phyloP scores from a whole-genome alignment of 495 filamentous ascomycete species.

The Glonium stellatum region DNA sequence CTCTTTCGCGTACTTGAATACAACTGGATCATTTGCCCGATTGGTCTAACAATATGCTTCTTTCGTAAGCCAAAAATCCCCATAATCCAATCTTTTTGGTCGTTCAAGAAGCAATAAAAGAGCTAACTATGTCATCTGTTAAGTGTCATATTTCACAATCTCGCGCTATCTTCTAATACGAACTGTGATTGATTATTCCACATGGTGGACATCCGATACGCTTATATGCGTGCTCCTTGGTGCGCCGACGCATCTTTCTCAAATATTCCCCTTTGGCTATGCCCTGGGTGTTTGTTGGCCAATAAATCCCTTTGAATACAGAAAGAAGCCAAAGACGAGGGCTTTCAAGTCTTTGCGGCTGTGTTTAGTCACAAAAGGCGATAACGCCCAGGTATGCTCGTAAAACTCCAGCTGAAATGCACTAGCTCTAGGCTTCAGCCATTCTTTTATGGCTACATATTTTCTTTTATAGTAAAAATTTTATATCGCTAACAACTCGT shows the following conservation, averaged over 20 bases:
- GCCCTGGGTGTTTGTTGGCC: not conserved
- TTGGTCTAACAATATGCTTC: not conserved
- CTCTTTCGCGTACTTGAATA: not conserved
- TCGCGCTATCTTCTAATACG: not conserved
- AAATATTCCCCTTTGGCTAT: constrained; percentile 2
- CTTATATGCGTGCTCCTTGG: not conserved
- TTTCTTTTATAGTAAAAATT: not conserved
- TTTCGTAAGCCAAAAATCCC: not conserved
- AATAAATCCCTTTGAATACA: not conserved
- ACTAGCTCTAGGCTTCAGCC: no score
- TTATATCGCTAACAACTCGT: not conserved
- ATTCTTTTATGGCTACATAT: no score
- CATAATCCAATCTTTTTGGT: no score
- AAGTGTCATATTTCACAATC: not conserved
- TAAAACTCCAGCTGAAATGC: no score
- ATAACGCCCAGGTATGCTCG: not conserved
- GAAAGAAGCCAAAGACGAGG: not conserved
- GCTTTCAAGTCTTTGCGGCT: not conserved
- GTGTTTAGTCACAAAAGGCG: not conserved
- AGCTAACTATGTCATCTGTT: not conserved
- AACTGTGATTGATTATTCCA: constrained; percentile 1
- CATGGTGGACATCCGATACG: constrained; percentile 1
- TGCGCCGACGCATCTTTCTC: not conserved
- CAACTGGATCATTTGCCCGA: constrained; percentile 1
- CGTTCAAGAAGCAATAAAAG: not conserved